A percentile compares a stretch with the other conserved stretches of the same genome.
phyloP scores from a whole-genome alignment of 257 asterid genomes.

The Primulina tabacum region DNA sequence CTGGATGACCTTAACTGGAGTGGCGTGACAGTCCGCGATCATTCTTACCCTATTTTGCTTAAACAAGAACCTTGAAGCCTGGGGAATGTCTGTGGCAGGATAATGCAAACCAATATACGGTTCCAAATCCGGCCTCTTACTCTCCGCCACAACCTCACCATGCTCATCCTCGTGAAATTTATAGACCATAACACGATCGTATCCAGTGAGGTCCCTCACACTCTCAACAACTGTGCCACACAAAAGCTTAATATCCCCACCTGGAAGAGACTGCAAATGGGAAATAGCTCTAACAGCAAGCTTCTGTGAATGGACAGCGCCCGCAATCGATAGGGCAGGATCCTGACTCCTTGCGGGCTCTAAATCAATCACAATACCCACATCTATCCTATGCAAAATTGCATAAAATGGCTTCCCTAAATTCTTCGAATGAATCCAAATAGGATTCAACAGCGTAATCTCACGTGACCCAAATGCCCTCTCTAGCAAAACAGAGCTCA shows the following conservation, averaged over 20 bases:
- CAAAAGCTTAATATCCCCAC: slow-evolving; percentile 71
- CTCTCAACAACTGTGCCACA: slow-evolving; percentile 70
- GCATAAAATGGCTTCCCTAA: slow-evolving; percentile 79
- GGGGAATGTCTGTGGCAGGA: slow-evolving; percentile 65
- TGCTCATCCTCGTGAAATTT: slow-evolving; percentile 86
- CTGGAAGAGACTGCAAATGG: slow-evolving; percentile 73
- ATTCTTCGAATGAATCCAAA: slow-evolving; percentile 66
- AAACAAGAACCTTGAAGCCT: slow-evolving; percentile 62
- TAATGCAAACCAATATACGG: slow-evolving; percentile 63
- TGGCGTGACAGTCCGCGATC: slow-evolving; percentile 57
- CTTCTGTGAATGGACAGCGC: slow-evolving; percentile 86
- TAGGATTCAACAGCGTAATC: slow-evolving; percentile 64
- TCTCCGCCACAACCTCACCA: slow-evolving; percentile 66
- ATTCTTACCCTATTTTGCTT: slow-evolving; percentile 64
- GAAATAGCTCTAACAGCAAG: slow-evolving; percentile 83
- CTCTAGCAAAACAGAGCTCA: slow-evolving; percentile 59
- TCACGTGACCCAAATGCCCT: slow-evolving; percentile 73
- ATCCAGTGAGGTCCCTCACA: slow-evolving; percentile 72
- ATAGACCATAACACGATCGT: slow-evolving; percentile 82
- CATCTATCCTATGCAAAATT: slow-evolving; percentile 79
- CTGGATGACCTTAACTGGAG: slow-evolving; percentile 46
- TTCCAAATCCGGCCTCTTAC: slow-evolving; percentile 55
- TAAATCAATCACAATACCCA: slow-evolving; percentile 76
- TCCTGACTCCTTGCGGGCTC: slow-evolving; percentile 83
- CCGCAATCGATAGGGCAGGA: slow-evolving; percentile 73